Conservation (phyloP, 805 yeast genomes). For the Metschnikowia henanensis region DNA sequence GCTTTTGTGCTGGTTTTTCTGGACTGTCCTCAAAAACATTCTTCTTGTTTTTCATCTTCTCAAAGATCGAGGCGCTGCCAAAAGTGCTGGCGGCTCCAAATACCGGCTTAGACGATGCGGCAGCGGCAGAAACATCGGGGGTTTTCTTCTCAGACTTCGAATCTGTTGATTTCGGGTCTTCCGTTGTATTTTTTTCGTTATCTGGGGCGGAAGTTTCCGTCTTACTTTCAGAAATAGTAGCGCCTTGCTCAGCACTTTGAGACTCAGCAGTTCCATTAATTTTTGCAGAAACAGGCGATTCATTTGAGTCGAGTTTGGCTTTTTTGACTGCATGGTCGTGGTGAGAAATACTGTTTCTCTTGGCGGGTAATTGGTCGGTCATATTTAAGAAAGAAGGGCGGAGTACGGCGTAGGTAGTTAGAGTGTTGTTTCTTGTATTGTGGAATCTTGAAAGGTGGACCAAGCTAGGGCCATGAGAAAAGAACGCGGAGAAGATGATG, state of each 20-base stretch:
- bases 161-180: background rate
- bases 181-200: background rate
- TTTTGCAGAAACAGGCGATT: background rate
- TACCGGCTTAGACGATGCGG: constrained; percentile 22
- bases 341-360: constrained; percentile 3
- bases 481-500: too few relatives aligned
- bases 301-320: background rate
- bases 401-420: too few relatives aligned
- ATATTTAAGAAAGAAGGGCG: background rate
- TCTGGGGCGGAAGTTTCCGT: background rate
- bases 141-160: background rate
- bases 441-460: too few relatives aligned
- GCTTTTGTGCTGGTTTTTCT: background rate
- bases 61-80: constrained; percentile 30
- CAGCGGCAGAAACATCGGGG: background rate
- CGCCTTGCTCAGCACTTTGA: background rate
- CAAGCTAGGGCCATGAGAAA: too few relatives aligned
- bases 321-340: background rate
- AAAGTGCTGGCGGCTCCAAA: constrained; percentile 45
- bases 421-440: too few relatives aligned
- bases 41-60: constrained; percentile 24
- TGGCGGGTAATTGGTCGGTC: constrained; percentile 2
- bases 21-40: constrained; percentile 25
- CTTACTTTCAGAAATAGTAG: background rate
- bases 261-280: background rate